Conservation (phyloP, 2,329 filamentous ascomycete species). For the Cytospora piceae region DNA sequence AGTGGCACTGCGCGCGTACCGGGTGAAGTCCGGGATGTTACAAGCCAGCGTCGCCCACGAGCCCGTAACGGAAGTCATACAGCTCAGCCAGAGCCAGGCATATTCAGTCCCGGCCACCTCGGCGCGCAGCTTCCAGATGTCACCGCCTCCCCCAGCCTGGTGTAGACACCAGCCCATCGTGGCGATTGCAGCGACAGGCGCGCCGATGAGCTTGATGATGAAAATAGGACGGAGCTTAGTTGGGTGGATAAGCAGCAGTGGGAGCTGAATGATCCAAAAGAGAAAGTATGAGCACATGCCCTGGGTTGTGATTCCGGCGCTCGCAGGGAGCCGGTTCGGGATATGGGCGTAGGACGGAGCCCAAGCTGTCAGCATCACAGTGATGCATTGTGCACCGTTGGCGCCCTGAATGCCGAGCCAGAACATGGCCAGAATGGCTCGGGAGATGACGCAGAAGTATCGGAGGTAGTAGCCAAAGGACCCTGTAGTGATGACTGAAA, state of each 20-base stretch:
- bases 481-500: conserved; percentile 49
- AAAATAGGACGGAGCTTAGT: conserved; percentile 40
- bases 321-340: conserved; percentile 54
- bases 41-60: conserved; percentile 48
- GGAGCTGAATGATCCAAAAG: conserved; percentile 60
- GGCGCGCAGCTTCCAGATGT: conserved; percentile 42
- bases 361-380: conserved; percentile 48
- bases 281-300: conserved; percentile 53
- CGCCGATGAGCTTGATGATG: conserved; percentile 51
- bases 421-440: conserved; percentile 51
- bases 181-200: conserved; percentile 63
- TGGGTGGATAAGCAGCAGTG: conserved; percentile 54
- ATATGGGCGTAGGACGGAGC: conserved; percentile 60
- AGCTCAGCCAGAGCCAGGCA: conserved; percentile 51
- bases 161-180: conserved; percentile 67
- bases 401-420: conserved; percentile 70
- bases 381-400: conserved; percentile 59
- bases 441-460: conserved; percentile 42
- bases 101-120: conserved; percentile 49
- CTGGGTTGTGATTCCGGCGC: conserved; percentile 58
- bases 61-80: conserved; percentile 47
- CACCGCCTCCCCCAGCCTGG: conserved; percentile 55
- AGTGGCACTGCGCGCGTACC: conserved; percentile 42
- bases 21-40: conserved; percentile 60
- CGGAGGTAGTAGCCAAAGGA: conserved; percentile 53